These are phyloP conservation scores for Suillus subaureus DNA, from an alignment of 768 basidiomycete species.

Conservation along the genomic window DNA sequence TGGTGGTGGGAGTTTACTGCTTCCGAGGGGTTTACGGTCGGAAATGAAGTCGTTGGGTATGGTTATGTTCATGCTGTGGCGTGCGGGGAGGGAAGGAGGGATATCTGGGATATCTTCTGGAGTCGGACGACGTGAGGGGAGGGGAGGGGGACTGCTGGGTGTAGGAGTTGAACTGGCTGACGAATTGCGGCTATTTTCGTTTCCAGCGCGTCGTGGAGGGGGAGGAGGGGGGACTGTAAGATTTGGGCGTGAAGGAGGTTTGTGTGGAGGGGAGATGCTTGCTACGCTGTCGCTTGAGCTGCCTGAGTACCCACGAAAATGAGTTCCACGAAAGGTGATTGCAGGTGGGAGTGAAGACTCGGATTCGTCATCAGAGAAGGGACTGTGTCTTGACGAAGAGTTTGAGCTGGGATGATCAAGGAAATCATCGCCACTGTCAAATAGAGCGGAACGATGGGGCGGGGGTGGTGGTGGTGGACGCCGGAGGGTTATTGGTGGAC, in stretches of 20 bases:
- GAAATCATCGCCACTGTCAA: slow-evolving; percentile 22
- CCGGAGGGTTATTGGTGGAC: slow-evolving; percentile 20
- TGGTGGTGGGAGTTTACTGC: slow-evolving; percentile 61
- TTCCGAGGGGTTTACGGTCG: slow-evolving; percentile 30
- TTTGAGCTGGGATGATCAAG: slow-evolving; percentile 21
- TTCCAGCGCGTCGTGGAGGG: slow-evolving; percentile 18
- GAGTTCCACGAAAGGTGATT: slow-evolving; percentile 9
- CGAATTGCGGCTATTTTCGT: not conserved
- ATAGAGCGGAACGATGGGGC: slow-evolving; percentile 18
- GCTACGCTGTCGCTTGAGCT: slow-evolving; percentile 24
- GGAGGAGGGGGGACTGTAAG: slow-evolving; percentile 23
- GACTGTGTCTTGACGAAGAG: slow-evolving; percentile 27
- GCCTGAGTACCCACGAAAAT: slow-evolving; percentile 18
- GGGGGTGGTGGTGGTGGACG: slow-evolving; percentile 22
- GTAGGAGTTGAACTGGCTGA: slow-evolving; percentile 18
- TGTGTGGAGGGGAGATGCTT: slow-evolving; percentile 16
- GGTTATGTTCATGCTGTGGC: slow-evolving; percentile 35
- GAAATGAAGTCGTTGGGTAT: not conserved
- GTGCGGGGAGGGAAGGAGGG: slow-evolving; percentile 39
- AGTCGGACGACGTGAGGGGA: slow-evolving; percentile 39
- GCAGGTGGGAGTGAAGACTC: slow-evolving; percentile 21
- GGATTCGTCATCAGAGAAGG: slow-evolving; percentile 34
- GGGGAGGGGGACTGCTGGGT: slow-evolving; percentile 35
- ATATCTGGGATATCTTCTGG: slow-evolving; percentile 14
- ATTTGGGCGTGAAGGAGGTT: slow-evolving; percentile 24